Evolutionary conservation across 2,329 filamentous ascomycete species (phyloP), one percentile per base, ranked within the genome.

Genomic region (Xylaria sp.): DNA sequence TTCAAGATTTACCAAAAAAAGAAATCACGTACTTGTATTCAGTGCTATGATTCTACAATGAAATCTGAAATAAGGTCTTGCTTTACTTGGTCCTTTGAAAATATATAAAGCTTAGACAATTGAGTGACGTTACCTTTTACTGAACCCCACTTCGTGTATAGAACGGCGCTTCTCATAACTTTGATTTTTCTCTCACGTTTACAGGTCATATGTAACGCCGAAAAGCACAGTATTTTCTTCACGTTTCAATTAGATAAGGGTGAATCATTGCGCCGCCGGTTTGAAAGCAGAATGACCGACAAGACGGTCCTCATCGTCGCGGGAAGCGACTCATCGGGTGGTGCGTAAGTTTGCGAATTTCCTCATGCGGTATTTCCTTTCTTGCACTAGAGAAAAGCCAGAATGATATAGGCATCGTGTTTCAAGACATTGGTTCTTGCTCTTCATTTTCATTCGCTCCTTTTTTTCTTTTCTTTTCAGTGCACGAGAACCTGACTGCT

Each of bases 301-400:
- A 78, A 77, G 64, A 79, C 88, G 62, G 88, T 96, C 47, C 81
- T 97, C 60, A 87, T 95, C 17, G 91, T 97, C 71, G 93, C 93
- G 52, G 93, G 93, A 66, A 96, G 92, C 25, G 93, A 97, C 78
- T 92, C 91, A 78, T 96, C 92, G 28, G 93, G 93, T 72, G 93
- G 93, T 80, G 93, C 93, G 91, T 87, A 75, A 76, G 83, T 85
- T n/a, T 55, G 42, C 31, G 21, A 53, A 25, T 37, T 28, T 31
- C 28, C 28, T 46, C 15, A 23, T 51, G 42, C 56, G 40, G 38
- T 56, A 51, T 50, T 57, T 50, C 43, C 38, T 9, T 49, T 35
- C 28, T 58, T 54, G 15, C n/a, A 33, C 33, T 17, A 19, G 35
- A 31, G 19, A 19, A 9, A 15, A 19, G 4, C n/a, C n/a, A 8